Base-by-base conservation (phyloP, 78 protist species). In the Pigoraptor vietnamica region DNA sequence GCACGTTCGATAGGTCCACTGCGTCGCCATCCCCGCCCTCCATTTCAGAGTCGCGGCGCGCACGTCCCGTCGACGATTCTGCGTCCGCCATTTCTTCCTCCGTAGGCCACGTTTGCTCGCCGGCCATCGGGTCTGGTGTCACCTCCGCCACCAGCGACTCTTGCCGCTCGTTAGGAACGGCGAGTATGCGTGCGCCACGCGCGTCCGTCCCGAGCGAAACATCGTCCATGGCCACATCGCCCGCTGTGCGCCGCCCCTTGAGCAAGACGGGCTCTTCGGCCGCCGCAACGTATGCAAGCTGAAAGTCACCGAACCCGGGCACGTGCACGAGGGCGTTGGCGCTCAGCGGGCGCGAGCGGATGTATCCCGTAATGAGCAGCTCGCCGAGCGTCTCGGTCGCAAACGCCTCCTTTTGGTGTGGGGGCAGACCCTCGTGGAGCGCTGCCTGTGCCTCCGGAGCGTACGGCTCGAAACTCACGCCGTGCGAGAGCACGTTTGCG, bases 61-160 rank as follows among this genome's bases (percentile, higher is more conserved):
- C 35, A 55, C 90, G 34, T 6, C 1, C 35, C 29, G 6, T 14
- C 86, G 2, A 6, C 25, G 56, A 48, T 67, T 83, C 91, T 33
- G 92, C 94, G 32, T 29, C 92, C 32, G 10, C 37, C 34, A 91
- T 14, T 90, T 95, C 96, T 35, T 92, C 95, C 35, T 87, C 95
- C 0, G 97, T 93, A 48, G 97, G 96, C 92, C 88, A 92, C 10
- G 94, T 91, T 88, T 94, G 96, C 56, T 93, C 94, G 24, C 24
- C 86, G 0, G 10, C 94, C 84, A 94, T 86, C 81, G 88, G 48
- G 32, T 91, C 91, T 21, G 35, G 48, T 86, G 87, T 87, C 33
- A 39, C 91, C 87, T 94, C 93, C 33, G 35, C 0, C 0, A 0
- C 55, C 55, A 90, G 93, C 83, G 87, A 86, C 29, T 89, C 9